Base-by-base conservation (phyloP, 176 grass and related monocot genomes). In the Aegilops longissima region DNA sequence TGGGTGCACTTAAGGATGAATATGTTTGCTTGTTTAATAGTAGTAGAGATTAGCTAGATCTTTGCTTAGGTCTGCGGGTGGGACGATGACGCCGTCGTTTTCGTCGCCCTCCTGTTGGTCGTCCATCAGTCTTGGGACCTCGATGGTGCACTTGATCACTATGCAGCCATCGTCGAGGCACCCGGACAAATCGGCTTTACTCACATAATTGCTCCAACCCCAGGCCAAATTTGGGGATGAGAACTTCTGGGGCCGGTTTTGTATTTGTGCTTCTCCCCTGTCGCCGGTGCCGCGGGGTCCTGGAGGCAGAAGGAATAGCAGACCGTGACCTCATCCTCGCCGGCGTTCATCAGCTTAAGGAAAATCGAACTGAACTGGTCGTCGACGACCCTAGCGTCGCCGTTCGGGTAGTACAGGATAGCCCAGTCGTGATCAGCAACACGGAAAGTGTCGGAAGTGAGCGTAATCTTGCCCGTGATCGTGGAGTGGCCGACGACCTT, bases 171-270 rank as follows among this genome's bases (percentile, higher is more conserved):
- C 38, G 2, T 7, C 0, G 38, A 73, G 70, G 38, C 70, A 44
- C 5, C 38, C 70, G 2, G 70, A 73, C n/a, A 73, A 24, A 25
- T 12, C 38, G n/a, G 1, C 21, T 14, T 23, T 42, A 25, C 38
- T 73, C 38, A 73, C 9, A 14, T 44, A 73, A 0, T 12, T 25
- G 5, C 0, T 8, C 0, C 0, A 1, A 23, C 70, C 70, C 36
- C 5, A 25, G 6, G 0, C 0, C 59, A 0, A 18, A 2, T 9
- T 0, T 0, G 21, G 4, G 8, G 59, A 24, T 23, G 59, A 23
- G 21, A 62, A 10, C 18, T 24, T 23, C 3, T 21, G 2, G 21
- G 21, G 0, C 1, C 7, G 3, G 21, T 0, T 1, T 3, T 10
- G 21, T 1, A 10, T 24, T 4, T 45, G 70, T 44, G 39, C 38